Percentiles rank a stretch among this genome's conserved stretches.
These are phyloP conservation scores for Begonia fuchsioides DNA, from an alignment of 306 rosid genomes.

Conservation along the genomic window DNA sequence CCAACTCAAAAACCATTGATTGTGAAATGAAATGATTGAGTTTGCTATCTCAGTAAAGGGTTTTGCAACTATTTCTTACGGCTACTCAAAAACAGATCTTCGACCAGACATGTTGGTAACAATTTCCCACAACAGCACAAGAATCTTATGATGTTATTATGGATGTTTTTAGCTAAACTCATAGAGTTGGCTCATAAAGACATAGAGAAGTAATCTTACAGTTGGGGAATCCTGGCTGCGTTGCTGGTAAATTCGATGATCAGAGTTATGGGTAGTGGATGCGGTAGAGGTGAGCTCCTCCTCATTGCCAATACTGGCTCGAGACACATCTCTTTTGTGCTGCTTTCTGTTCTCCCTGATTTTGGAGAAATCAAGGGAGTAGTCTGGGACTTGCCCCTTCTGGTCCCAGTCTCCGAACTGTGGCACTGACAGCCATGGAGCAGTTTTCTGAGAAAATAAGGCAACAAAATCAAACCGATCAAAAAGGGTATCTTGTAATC, in stretches of 20 bases:
- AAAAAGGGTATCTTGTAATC: no score
- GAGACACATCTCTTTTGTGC: conserved; percentile 11
- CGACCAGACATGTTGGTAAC: no score
- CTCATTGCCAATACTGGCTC: conserved; percentile 14
- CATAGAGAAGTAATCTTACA: conserved; percentile 8
- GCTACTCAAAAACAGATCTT: no score
- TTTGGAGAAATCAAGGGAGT: conserved; percentile 13
- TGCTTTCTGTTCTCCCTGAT: conserved; percentile 15
- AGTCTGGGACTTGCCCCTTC: conserved; percentile 11
- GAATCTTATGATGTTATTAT: neutral
- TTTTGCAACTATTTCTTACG: no score
- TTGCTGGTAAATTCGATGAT: conserved; percentile 6
- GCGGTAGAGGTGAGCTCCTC: conserved; percentile 9
- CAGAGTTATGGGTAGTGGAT: neutral
- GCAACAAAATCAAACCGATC: no score
- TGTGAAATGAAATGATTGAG: no score
- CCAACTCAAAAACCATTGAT: no score
- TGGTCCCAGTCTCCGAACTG: conserved; percentile 17
- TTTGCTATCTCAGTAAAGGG: no score
- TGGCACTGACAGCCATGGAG: conserved; percentile 11
- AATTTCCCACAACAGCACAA: no score
- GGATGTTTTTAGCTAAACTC: neutral
- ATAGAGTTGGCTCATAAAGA: neutral
- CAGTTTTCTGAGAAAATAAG: conserved; percentile 6
- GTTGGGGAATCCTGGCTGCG: conserved; percentile 17